These are phyloP conservation scores for Boletus vinaceobasis DNA, from an alignment of 768 basidiomycete genomes.

Conservation along the genomic window DNA sequence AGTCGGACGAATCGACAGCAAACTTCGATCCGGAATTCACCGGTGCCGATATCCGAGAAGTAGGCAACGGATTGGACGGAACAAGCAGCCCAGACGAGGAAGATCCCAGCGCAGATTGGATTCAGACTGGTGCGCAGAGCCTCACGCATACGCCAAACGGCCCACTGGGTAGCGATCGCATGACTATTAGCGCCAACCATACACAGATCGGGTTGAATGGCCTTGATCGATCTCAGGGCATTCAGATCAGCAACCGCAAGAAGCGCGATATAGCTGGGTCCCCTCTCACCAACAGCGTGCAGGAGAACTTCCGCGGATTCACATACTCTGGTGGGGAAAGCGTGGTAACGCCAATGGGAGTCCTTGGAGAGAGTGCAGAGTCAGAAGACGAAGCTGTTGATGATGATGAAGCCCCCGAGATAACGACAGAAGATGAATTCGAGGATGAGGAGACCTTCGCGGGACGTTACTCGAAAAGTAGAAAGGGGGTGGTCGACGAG, in stretches of 20 bases:
- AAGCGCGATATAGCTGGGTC: constrained; percentile 46
- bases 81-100: constrained; percentile 46
- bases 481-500: constrained; percentile 40
- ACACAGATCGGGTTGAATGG: constrained; percentile 18
- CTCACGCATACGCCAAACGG: constrained; percentile 66
- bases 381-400: constrained; percentile 44
- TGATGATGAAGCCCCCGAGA: constrained; percentile 47
- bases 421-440: constrained; percentile 73
- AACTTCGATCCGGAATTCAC: constrained; percentile 99
- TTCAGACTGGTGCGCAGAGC: constrained; percentile 30
- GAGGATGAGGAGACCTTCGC: constrained; percentile 61
- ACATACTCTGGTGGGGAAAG: constrained; percentile 80
- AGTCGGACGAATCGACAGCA: constrained; percentile 96
- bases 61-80: constrained; percentile 52
- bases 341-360: constrained; percentile 44
- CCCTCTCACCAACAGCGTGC: constrained; percentile 86
- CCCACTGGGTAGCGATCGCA: constrained; percentile 63
- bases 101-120: constrained; percentile 68
- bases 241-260: constrained; percentile 52
- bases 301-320: constrained; percentile 97
- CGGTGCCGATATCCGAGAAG: constrained; percentile 78
- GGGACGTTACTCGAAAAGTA: constrained; percentile 66
- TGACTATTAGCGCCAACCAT: constrained; percentile 11
- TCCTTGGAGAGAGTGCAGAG: constrained; percentile 31
- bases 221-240: constrained; percentile 30